Evolutionary conservation across 352 stramenopile genomes (phyloP).

Genomic region (Globisporangium nagaii): DNA sequence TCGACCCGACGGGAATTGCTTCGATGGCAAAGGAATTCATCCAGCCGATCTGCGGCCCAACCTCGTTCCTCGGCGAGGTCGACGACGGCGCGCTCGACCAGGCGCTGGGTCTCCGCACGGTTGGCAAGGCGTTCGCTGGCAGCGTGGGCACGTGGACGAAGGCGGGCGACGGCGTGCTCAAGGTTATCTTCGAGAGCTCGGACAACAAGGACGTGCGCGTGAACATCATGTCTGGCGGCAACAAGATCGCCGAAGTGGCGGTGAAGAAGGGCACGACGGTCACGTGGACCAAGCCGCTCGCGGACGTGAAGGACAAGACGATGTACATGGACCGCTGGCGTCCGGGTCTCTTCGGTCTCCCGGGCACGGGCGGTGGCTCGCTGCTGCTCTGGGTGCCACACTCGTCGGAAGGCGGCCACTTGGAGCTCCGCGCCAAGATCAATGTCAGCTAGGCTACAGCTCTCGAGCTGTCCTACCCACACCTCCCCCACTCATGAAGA

Average conservation of each 20-base stretch:
- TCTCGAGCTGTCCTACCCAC: too few relatives aligned
- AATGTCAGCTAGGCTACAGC: conserved; percentile 35
- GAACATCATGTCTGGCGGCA: conserved; percentile 42
- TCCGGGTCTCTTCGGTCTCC: conserved; percentile 42
- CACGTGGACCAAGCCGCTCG: conserved; percentile 26
- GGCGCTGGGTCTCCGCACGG: conserved; percentile 32
- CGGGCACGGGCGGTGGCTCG: conserved; percentile 52
- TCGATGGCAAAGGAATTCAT: conserved; percentile 33
- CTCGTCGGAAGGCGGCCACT: conserved; percentile 26
- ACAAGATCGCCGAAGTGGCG: conserved; percentile 31
- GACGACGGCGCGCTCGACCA: conserved; percentile 34
- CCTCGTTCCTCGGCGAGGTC: conserved; percentile 29
- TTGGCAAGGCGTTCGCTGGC: conserved; percentile 33
- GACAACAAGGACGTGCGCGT: conserved; percentile 43
- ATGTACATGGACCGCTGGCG: conserved; percentile 70
- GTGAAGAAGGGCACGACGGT: conserved; percentile 27
- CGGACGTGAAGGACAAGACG: conserved; percentile 41
- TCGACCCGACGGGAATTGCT: conserved; percentile 34
- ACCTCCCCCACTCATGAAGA: too few relatives aligned
- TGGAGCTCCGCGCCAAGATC: conserved; percentile 41
- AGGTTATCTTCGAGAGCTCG: conserved; percentile 33
- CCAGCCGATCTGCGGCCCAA: conserved; percentile 33
- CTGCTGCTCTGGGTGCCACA: conserved; percentile 55
- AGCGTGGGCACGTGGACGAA: conserved; percentile 35
- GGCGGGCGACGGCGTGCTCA: conserved; percentile 28